Evolutionary conservation across 139 green algal species (phyloP), one percentile per base, ranked within the genome.

Genomic region (Astrephomene gubernaculifera): DNA sequence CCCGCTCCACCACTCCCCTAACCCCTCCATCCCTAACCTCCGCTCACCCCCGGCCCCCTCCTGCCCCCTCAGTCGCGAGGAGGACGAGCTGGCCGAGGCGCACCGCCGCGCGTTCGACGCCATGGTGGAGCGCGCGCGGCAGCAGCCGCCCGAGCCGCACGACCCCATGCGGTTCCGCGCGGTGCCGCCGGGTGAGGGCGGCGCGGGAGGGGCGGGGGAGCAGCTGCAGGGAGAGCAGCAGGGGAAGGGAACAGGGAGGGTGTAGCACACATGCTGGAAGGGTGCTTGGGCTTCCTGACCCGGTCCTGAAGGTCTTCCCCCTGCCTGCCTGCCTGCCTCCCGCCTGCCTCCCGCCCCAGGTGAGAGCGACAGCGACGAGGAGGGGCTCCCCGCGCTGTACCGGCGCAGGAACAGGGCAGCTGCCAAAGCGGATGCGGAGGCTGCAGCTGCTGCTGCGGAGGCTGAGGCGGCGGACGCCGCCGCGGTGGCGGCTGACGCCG

Each of bases 141-240:
- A 81, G 31, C 86, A 86, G 31, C 92, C 92, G 17, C 87, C 86
- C 61, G 29, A 53, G 41, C 90, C 89, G 8, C 86, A 89, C 31
- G 90, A 94, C 81, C 91, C 90, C 71, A 94, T 96, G 92, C 88
- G 90, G 71, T 96, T 95, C 79, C 67, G 92, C 27, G 93, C 91
- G 0, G 79, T 93, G 75, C 90, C 89, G 7, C 87, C 87, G 74
- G 88, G 89, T 92, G 83, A 17, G 76, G 29, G 2, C 29, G 35
- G 17, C 6, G n/a, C 2, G 14, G n/a, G n/a, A n/a, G n/a, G n/a
- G n/a, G n/a, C n/a, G n/a, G n/a, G n/a, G n/a, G n/a, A n/a, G n/a
- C n/a, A n/a, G n/a, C n/a, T n/a, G n/a, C n/a, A n/a, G n/a, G n/a
- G n/a, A n/a, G n/a, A n/a, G n/a, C n/a, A n/a, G n/a, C n/a, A n/a